Percentiles rank a stretch among this genome's conserved stretches.
phyloP scores from a whole-genome alignment of 805 yeast species.

The Yamadazyma ubonensis region DNA sequence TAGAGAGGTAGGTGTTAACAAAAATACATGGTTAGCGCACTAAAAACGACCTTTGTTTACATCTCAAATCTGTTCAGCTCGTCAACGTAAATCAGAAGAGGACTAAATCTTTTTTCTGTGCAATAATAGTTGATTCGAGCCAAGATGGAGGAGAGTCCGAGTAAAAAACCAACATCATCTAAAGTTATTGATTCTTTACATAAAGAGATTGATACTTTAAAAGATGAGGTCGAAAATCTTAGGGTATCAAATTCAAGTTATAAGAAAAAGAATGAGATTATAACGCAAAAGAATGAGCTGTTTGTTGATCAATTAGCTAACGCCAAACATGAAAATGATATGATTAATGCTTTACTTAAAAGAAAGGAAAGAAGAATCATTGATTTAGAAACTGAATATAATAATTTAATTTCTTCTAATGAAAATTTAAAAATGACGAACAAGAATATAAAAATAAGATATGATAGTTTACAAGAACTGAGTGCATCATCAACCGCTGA shows the following conservation, averaged over 20 bases:
- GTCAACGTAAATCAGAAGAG: constrained; percentile 8
- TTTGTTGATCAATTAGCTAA: constrained; percentile 65
- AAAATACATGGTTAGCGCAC: constrained; percentile 4
- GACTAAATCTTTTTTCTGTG: constrained; percentile 4
- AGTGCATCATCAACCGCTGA: constrained; percentile 49
- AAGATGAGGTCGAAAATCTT: constrained; percentile 44
- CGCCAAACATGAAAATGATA: constrained; percentile 75
- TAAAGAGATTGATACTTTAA: constrained; percentile 41
- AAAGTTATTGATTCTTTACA: constrained; percentile 55
- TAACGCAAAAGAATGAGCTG: constrained; percentile 50
- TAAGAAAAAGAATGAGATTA: constrained; percentile 50
- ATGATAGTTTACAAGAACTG: constrained; percentile 47
- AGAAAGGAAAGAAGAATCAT: constrained; percentile 67
- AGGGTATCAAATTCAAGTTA: constrained; percentile 45
- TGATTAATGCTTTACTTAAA: constrained; percentile 62
- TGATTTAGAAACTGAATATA: constrained; percentile 62
- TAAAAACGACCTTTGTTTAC: constrained; percentile 6
- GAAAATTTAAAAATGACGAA: constrained; percentile 51
- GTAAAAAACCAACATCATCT: constrained; percentile 22
- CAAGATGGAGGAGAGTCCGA: constrained; percentile 25
- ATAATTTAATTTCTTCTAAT: constrained; percentile 44
- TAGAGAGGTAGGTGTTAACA: background rate
- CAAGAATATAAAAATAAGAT: constrained; percentile 49
- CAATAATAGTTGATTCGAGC: too few species aligned
- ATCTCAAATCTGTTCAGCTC: constrained; percentile 4